Evolutionary conservation across 257 asterid genomes (phyloP), one percentile per base, ranked within the genome.

Genomic region (Solanum pimpinellifolium): DNA sequence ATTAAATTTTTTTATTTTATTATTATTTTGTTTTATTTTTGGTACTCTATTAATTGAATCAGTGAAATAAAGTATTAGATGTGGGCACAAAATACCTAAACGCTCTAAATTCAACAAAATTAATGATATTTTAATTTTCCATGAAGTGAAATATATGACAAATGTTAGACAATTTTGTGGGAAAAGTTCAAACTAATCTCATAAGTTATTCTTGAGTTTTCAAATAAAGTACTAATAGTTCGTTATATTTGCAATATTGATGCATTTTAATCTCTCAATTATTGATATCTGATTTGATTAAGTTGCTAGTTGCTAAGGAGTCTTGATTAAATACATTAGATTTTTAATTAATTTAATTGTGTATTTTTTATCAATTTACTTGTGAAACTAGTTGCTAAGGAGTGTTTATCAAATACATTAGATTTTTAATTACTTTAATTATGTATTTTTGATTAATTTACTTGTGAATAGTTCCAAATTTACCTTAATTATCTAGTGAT

Each of bases 91-190:
- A 75, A 49, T 75, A 6, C 27, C 1, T 11, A n/a, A 47, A 84
- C 66, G 74, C 31, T 87, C 86, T 69, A 68, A 80, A 65, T 73
- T 89, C 66, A 52, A 84, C 88, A 88, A 83, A 89, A 83, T 47
- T 35, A 86, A 90, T 91, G 41, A 49, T 49, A 49, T 52, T 52
- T 18, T 23, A 18, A 16, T 16, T 52, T 52, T 52, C n/a, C n/a
- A 52, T 16, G n/a, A 0, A 52, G 62, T 59, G 25, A 59, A 59
- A 59, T 2, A 59, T 20, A 59, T 59, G 56, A 33, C 12, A 75
- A n/a, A 23, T 75, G 56, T 75, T 39, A 14, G 21, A 15, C 33
- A 11, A n/a, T 1, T 75, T 39, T 75, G 49, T 74, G 82, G 9
- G 6, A 3, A 16, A 49, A 49, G 60, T 49, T 8, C 9, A 16